Evolutionary conservation across 495 filamentous ascomycete species (phyloP).

Genomic region (Staphylotrichum longicolle): DNA sequence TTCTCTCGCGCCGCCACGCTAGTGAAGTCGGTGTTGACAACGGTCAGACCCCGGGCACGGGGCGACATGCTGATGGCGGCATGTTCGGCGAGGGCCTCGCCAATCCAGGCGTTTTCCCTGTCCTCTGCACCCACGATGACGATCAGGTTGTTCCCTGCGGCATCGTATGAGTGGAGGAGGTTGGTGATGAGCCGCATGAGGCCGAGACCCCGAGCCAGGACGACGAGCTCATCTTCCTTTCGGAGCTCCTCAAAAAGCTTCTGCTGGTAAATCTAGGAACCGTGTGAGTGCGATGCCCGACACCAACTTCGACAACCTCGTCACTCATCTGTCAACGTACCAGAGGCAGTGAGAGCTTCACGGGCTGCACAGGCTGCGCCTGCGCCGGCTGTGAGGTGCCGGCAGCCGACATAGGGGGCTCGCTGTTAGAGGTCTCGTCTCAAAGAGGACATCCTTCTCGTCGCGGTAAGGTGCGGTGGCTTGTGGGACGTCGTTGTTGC

Average conservation of each 20-base stretch:
- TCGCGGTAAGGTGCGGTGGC: background rate
- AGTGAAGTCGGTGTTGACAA: conserved; percentile 93
- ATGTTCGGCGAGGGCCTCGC: conserved; percentile 90
- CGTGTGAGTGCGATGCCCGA: background rate
- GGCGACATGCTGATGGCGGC: conserved; percentile 74
- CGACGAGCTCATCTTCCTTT: conserved; percentile 86
- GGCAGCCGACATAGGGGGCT: conserved; percentile 30
- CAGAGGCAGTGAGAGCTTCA: conserved; percentile 90
- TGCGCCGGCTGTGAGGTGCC: conserved; percentile 39
- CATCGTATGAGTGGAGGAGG: conserved; percentile 93
- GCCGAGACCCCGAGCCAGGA: conserved; percentile 87
- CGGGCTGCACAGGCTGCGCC: conserved; percentile 53
- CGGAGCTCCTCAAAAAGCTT: conserved; percentile 89
- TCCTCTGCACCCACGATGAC: conserved; percentile 89
- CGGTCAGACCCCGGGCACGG: conserved; percentile 76
- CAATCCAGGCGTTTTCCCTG: conserved; percentile 90
- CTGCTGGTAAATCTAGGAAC: conserved; percentile 70
- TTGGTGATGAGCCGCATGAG: conserved; percentile 89
- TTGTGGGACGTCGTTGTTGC: background rate
- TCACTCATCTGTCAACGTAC: conserved; percentile 45
- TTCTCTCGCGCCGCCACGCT: conserved; percentile 83
- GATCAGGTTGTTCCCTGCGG: conserved; percentile 87
- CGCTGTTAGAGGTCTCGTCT: background rate
- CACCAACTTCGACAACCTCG: no score
- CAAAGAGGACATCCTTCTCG: background rate